Base-by-base conservation (phyloP, 345 rosid genomes). In the Citrus mangshanensis region DNA sequence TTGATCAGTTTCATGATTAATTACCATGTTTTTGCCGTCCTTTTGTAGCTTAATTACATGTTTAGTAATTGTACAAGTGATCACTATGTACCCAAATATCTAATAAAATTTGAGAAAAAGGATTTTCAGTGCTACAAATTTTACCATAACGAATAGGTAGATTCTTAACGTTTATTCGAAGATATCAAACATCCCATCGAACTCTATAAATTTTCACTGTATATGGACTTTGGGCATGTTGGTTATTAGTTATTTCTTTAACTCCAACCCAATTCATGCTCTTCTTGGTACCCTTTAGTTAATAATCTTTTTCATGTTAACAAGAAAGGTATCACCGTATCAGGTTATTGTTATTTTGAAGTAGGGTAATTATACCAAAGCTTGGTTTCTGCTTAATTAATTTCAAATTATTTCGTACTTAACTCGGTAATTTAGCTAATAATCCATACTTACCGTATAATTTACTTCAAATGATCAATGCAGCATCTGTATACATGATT, bases 401-500 rank as follows among this genome's bases (percentile, higher is more conserved):
- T 27, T 27, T 21, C n/a, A 62, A 61, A 75, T 21, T 49, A 65
- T 76, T 42, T 42, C 51, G n/a, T 72, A 68, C 74, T 61, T 80
- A 67, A 2, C 70, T 62, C 21, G 2, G 71, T 54, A 66, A 35
- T 68, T 30, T 70, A 1, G 32, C 66, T 66, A 75, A 71, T 75
- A 37, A 78, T 67, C 55, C 56, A 72, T 73, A 55, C 77, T 64
- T 69, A 34, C 46, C 81, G 68, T 81, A 65, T 65, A 49, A 55
- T 77, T 64, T 69, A 77, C 85, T 79, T 54, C 80, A 74, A 67
- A 22, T 74, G 19, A 5, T 4, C 30, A 1, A 14, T 25, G 19
- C 19, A 13, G 19, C 24, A 51, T 8, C 27, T 28, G 54, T 71
- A 42, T 2, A 42, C 73, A 54, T 30, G 24, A 49, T 58, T 8